Conservation (phyloP, 805 yeast genomes). For the Kurtzmaniella cleridarum region DNA sequence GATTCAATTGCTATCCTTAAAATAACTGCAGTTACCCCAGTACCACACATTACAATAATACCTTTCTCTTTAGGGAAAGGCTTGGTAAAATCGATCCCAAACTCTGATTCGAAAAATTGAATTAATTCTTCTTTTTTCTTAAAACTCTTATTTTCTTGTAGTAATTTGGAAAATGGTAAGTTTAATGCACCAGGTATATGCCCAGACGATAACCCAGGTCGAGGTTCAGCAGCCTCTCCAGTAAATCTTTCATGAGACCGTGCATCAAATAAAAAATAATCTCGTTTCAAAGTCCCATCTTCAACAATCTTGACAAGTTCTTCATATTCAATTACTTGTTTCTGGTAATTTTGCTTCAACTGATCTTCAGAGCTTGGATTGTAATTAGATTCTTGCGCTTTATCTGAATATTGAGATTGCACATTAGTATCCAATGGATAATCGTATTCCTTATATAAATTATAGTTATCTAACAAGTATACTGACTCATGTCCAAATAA, state of each 20-base stretch:
- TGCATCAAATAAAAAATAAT: slow-evolving; percentile 71
- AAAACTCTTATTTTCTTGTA: slow-evolving; percentile 45
- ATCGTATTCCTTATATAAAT: slow-evolving; percentile 41
- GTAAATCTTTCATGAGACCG: slow-evolving; percentile 69
- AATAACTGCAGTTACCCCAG: slow-evolving; percentile 93
- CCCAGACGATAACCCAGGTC: slow-evolving; percentile 84
- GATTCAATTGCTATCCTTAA: slow-evolving; percentile 61
- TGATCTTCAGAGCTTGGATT: slow-evolving; percentile 17
- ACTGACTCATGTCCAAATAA: slow-evolving; percentile 73
- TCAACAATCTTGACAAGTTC: slow-evolving; percentile 57
- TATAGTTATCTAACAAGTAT: slow-evolving; percentile 65
- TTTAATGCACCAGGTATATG: slow-evolving; percentile 80
- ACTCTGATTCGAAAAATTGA: slow-evolving; percentile 36
- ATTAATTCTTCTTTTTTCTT: slow-evolving; percentile 42
- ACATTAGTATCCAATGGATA: slow-evolving; percentile 40
- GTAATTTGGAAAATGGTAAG: slow-evolving; percentile 65
- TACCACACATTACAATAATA: slow-evolving; percentile 86
- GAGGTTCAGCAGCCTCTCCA: slow-evolving; percentile 82
- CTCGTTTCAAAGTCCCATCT: slow-evolving; percentile 34
- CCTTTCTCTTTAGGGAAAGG: slow-evolving; percentile 46
- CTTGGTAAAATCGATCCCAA: slow-evolving; percentile 25
- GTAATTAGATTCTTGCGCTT: slow-evolving; percentile 12
- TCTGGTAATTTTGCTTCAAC: slow-evolving; percentile 26
- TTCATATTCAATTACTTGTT: slow-evolving; percentile 62
- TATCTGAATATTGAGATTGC: slow-evolving; percentile 13